Percentiles rank a stretch among this genome's conserved stretches.
Conservation (phyloP, 108 stramenopile genomes). For the Schizochytrium sp. region DNA sequence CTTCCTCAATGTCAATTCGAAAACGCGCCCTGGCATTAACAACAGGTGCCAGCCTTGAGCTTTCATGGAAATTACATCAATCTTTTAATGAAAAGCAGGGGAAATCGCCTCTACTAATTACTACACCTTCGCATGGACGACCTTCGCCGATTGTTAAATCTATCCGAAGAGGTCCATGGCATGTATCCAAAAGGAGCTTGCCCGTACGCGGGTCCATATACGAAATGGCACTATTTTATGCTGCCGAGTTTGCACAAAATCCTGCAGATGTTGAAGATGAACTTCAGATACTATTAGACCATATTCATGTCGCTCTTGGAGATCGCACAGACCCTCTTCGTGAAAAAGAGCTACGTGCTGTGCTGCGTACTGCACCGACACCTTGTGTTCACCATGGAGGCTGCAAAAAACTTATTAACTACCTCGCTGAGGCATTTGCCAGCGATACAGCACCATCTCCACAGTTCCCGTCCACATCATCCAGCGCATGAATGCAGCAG, state of each 20-base stretch:
- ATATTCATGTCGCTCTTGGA: neutral
- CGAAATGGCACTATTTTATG: slow-evolving; percentile 5
- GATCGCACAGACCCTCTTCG: neutral
- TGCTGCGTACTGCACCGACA: neutral
- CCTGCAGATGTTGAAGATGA: neutral
- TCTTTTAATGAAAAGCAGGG: neutral
- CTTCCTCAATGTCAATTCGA: neutral
- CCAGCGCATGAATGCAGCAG: neutral
- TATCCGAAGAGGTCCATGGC: neutral
- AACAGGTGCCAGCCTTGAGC: neutral
- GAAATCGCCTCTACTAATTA: neutral
- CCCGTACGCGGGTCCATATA: neutral
- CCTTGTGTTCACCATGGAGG: neutral
- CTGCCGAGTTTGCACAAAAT: neutral
- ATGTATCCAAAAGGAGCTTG: neutral
- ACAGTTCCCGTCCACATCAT: neutral
- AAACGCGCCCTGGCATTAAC: neutral
- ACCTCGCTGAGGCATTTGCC: neutral
- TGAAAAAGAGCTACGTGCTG: neutral
- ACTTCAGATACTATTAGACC: neutral
- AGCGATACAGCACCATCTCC: slow-evolving; percentile 13
- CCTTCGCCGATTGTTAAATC: neutral
- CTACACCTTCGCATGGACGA: neutral
- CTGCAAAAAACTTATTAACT: slow-evolving; percentile 35
- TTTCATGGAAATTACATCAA: slow-evolving; percentile 30